These are phyloP conservation scores for Strobilomyces dryophilus DNA, from an alignment of 768 basidiomycete genomes.

Conservation along the genomic window DNA sequence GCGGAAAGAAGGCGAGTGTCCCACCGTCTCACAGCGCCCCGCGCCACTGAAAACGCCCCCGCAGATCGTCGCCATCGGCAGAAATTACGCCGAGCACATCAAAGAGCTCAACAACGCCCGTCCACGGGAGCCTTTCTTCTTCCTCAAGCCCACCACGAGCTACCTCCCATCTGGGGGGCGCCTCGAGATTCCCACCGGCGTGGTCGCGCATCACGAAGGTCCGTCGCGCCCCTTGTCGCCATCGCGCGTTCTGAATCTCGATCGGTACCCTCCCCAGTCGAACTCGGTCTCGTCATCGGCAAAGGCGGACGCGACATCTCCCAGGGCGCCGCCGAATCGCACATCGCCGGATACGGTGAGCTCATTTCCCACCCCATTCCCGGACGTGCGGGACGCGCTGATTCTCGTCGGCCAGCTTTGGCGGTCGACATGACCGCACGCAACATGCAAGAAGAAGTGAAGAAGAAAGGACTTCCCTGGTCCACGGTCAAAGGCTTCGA, in stretches of 20 bases:
- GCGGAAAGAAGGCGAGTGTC: conserved; percentile 42
- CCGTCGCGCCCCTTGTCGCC: neutral
- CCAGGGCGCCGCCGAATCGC: conserved; percentile 61
- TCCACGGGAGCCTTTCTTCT: conserved; percentile 97
- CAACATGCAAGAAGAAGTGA: conserved; percentile 90
- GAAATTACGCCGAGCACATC: conserved; percentile 89
- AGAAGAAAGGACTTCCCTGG: conserved; percentile 96
- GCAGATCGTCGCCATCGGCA: conserved; percentile 92
- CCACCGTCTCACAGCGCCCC: neutral
- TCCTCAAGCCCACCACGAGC: conserved; percentile 93
- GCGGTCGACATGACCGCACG: conserved; percentile 96
- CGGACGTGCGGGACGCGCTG: neutral
- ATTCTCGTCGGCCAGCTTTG: conserved; percentile 49
- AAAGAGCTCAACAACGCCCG: conserved; percentile 83
- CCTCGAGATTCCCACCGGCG: conserved; percentile 82
- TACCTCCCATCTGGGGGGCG: conserved; percentile 75
- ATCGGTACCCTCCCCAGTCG: conserved; percentile 49
- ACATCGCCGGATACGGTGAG: conserved; percentile 92
- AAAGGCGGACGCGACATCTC: conserved; percentile 81
- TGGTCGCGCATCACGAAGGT: conserved; percentile 92
- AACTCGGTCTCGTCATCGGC: conserved; percentile 96
- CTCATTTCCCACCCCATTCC: neutral
- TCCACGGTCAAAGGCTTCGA: conserved; percentile 96
- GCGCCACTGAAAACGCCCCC: neutral
- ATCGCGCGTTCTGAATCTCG: neutral